Conservation (phyloP, 2,329 filamentous ascomycete genomes). For the Ophiostoma triangulosporum region DNA sequence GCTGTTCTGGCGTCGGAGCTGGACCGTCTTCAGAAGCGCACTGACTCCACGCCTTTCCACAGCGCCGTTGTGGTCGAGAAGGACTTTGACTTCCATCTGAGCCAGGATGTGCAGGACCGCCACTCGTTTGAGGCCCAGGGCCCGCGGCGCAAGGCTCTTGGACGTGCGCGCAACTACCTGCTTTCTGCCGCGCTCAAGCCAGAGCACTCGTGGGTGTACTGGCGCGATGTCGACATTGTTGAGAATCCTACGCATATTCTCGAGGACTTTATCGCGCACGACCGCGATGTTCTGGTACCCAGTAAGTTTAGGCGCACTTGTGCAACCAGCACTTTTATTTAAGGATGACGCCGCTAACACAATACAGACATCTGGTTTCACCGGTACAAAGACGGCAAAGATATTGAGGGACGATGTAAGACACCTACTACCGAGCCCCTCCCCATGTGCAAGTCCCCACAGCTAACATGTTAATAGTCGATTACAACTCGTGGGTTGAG, state of each 20-base stretch:
- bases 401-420: conserved; percentile 92
- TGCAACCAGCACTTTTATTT: no score
- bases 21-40: conserved; percentile 71
- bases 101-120: conserved; percentile 68
- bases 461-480: conserved; percentile 42
- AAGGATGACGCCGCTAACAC: conserved; percentile 6
- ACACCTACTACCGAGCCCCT: no score
- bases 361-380: conserved; percentile 88
- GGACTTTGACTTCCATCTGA: conserved; percentile 66
- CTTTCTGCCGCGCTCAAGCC: conserved; percentile 73
- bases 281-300: conserved; percentile 84
- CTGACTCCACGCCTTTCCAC: conserved; percentile 70
- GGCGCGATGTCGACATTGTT: conserved; percentile 92
- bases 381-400: conserved; percentile 62
- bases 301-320: conserved; percentile 47
- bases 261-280: conserved; percentile 89
- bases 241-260: conserved; percentile 79
- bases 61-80: conserved; percentile 81
- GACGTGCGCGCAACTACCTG: conserved; percentile 81
- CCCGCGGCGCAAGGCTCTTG: conserved; percentile 81
- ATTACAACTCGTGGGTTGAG: conserved; percentile 99
- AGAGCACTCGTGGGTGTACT: conserved; percentile 97
- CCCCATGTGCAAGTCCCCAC: no score
- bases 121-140: conserved; percentile 82
- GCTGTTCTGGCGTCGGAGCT: conserved; percentile 76